Evolutionary conservation across 1,284 basidiomycete genomes (phyloP), one percentile per base, ranked within the genome.

Genomic region (Calocybe gambosa): DNA sequence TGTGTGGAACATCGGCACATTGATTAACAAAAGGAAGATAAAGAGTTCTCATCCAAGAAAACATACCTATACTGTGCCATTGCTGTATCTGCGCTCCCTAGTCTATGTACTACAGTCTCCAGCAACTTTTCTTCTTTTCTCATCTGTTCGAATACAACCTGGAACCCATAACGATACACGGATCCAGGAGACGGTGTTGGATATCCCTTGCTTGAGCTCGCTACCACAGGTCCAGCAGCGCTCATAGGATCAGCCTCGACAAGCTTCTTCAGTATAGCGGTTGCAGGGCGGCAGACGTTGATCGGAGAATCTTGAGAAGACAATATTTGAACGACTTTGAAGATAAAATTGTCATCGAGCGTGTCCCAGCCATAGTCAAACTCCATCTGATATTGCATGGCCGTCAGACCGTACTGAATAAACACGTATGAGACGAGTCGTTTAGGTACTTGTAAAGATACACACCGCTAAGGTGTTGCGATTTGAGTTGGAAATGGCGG

Each of bases 231-330:
- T 5, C 80, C 81, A 1, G 82, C 77, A 15, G 78, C 77, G 53
- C 70, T 81, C 53, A 71, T 65, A 6, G 85, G 84, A 56, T 89
- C 85, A 7, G 87, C 88, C 59, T 89, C 86, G 19, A 93, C 89
- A 15, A 94, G 77, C 55, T 85, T 85, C 68, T 91, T 89, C 50
- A 95, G 74, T 49, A 95, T 93, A 37, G 89, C 85, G n/a, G 93
- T 96, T 1, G 94, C 93, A 9, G 94, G 94, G n/a, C 94, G 83
- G 56, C 91, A 90, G 53, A 98, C 88, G 55, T 99, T 99, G 71
- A 94, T 83, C n/a, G 84, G 77, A 35, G 86, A 82, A 42, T 78
- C 73, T 13, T 84, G 70, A 0, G 86, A 81, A 2, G 88, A 82
- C 33, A 96, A 75, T 50, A 94, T 87, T 54, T 83, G 76, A 19